Evolutionary conservation across 2,329 filamentous ascomycete species (phyloP).

Genomic region (Pseudopithomyces maydicus): DNA sequence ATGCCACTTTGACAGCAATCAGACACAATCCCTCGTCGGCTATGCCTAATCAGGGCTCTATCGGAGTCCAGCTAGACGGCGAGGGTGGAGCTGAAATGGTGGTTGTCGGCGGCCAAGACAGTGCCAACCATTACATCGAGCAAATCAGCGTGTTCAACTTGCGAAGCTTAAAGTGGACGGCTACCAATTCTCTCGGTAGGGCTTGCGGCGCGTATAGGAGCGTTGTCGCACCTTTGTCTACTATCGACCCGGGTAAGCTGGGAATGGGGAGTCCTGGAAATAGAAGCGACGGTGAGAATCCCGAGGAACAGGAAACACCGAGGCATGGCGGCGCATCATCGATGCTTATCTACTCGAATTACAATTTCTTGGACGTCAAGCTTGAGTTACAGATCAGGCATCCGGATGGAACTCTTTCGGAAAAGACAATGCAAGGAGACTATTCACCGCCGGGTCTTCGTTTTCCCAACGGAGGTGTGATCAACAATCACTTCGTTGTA

Average conservation of each 20-base stretch:
- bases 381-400: slow-evolving; percentile 88
- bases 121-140: slow-evolving; percentile 98
- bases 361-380: slow-evolving; percentile 98
- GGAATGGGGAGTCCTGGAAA: slow-evolving; percentile 58
- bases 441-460: slow-evolving; percentile 90
- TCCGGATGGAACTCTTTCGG: slow-evolving; percentile 80
- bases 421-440: slow-evolving; percentile 85
- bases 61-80: slow-evolving; percentile 89
- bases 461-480: slow-evolving; percentile 94
- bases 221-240: slow-evolving; percentile 83
- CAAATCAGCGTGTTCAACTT: slow-evolving; percentile 98
- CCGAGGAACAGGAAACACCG: slow-evolving; percentile 39
- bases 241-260: slow-evolving; percentile 67
- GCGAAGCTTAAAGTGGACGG: slow-evolving; percentile 92
- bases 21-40: slow-evolving; percentile 84
- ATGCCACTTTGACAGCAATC: slow-evolving; percentile 82
- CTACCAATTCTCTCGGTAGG: slow-evolving; percentile 82
- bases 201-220: slow-evolving; percentile 96
- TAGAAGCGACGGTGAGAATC: slow-evolving; percentile 45
- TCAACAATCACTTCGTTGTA: slow-evolving; percentile 95
- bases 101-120: slow-evolving; percentile 94
- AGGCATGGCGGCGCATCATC: slow-evolving; percentile 55
- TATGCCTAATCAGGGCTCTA: slow-evolving; percentile 84
- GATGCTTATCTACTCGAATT: slow-evolving; percentile 99
- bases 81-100: slow-evolving; percentile 95